Evolutionary conservation across 148 eudicot species (phyloP), one percentile per base, ranked within the genome.

Genomic region (Vaccinium myrtillus): DNA sequence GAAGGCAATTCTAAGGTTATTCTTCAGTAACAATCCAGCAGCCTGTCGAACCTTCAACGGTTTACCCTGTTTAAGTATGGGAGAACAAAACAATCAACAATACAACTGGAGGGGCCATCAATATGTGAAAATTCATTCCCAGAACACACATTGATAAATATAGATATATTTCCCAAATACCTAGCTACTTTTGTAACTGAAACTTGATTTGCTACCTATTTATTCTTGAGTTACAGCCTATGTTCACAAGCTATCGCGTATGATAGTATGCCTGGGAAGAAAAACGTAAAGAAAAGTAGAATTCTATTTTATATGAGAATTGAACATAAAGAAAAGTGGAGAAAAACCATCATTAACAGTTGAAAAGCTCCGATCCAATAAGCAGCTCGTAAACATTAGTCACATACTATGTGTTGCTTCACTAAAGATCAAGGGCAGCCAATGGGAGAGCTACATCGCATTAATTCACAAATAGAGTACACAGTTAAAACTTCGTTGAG

Each of bases 11-110:
- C 94, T 90, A 8, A 97, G 92, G 90, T 97, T 97, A 87, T 97
- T 97, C 85, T 97, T 97, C 89, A 97, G 83, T 78, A 95, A 95
- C 86, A 97, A 87, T 32, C 99, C 99, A 81, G 99, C 98, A 84
- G 98, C 99, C 88, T 95, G 98, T 70, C 98, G 91, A 65, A 95
- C 92, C 89, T 95, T 98, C 82, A 93, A 86, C 27, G 98, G 88
- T 69, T 91, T 93, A 46, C 95, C 94, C 99, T 97, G 91, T 82
- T 84, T 36, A 81, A 15, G 63, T 5, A 27, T 16, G 15, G 59
- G 8, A 27, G 4, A 82, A 27, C 78, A 51, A 23, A 58, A 56
- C 18, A 13, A 76, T 23, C 54, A 27, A 59, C 27, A 32, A 2
- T 14, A 83, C 36, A 39, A 54, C 53, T 75, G 2, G 73, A 25